These are phyloP conservation scores for Coleophoma eucalyptorum DNA, from an alignment of 2,329 filamentous ascomycete species.

Conservation along the genomic window DNA sequence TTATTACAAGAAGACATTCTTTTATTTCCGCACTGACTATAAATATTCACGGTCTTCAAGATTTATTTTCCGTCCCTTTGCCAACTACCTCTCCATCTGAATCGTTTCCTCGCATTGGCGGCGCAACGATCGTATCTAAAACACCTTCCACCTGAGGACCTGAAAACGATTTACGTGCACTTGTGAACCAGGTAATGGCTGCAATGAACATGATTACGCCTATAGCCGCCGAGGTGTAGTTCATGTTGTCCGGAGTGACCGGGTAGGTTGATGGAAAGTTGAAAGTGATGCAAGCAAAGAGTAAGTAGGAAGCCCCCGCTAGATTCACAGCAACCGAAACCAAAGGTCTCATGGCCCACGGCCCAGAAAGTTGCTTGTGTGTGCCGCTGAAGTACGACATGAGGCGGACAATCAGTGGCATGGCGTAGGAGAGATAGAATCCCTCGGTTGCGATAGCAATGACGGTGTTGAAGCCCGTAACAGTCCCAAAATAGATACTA, in stretches of 20 bases:
- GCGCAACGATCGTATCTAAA: conserved; percentile 5
- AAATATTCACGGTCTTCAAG: no score
- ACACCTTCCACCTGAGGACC: conserved; percentile 33
- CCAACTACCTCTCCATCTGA: background rate
- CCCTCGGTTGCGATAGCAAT: conserved; percentile 53
- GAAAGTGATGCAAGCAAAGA: conserved; percentile 51
- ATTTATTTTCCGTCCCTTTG: background rate
- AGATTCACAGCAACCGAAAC: conserved; percentile 35
- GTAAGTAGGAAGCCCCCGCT: conserved; percentile 45
- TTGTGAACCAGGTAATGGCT: conserved; percentile 46
- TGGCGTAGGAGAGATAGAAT: conserved; percentile 55
- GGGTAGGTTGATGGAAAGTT: conserved; percentile 49
- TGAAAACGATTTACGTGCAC: conserved; percentile 43
- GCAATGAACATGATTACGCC: conserved; percentile 49
- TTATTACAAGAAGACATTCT: no score
- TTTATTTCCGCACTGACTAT: no score
- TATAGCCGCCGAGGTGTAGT: conserved; percentile 52
- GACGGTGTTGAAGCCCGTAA: conserved; percentile 51
- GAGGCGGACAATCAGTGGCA: conserved; percentile 47
- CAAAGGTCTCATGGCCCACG: conserved; percentile 37
- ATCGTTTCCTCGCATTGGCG: background rate
- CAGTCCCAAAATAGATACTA: conserved; percentile 50
- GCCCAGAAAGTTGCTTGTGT: conserved; percentile 30
- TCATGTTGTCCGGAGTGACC: conserved; percentile 52
- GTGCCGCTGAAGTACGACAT: conserved; percentile 39